Evolutionary conservation across 352 stramenopile genomes (phyloP).

Genomic region (Globisporangium yorkense): DNA sequence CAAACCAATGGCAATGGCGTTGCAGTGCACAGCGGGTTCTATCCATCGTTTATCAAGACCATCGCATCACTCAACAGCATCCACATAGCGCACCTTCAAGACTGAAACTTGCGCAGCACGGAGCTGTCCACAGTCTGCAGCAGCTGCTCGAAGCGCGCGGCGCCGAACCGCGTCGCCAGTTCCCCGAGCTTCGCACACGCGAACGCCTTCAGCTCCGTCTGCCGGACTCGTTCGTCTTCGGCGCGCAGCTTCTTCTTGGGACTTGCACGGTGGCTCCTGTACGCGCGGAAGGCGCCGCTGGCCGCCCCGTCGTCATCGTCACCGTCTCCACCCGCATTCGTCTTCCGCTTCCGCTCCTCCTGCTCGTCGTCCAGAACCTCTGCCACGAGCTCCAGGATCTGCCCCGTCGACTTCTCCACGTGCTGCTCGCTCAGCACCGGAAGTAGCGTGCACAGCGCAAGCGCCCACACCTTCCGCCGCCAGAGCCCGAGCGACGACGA

Average conservation of each 20-base stretch:
- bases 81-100: not conserved
- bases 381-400: conserved; percentile 57
- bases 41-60: too few relatives aligned
- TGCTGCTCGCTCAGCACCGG: conserved; percentile 30
- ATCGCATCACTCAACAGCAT: not conserved
- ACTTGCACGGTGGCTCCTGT: conserved; percentile 30
- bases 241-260: conserved; percentile 15
- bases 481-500: conserved; percentile 50
- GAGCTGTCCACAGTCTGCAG: conserved; percentile 54
- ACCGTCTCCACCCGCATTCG: not conserved
- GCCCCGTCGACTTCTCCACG: conserved; percentile 46
- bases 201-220: conserved; percentile 39
- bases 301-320: not conserved
- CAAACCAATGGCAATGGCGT: too few relatives aligned
- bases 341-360: conserved; percentile 18
- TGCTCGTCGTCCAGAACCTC: conserved; percentile 70
- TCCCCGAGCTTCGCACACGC: conserved; percentile 34
- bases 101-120: conserved; percentile 48
- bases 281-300: conserved; percentile 33
- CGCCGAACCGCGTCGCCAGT: conserved; percentile 34
- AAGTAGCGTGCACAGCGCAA: conserved; percentile 44
- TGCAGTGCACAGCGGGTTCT: too few relatives aligned
- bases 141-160: conserved; percentile 37
- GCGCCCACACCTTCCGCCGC: conserved; percentile 61
- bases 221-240: conserved; percentile 32